These are phyloP conservation scores for Daldinia vernicosa DNA, from an alignment of 495 filamentous ascomycete species.

Conservation along the genomic window DNA sequence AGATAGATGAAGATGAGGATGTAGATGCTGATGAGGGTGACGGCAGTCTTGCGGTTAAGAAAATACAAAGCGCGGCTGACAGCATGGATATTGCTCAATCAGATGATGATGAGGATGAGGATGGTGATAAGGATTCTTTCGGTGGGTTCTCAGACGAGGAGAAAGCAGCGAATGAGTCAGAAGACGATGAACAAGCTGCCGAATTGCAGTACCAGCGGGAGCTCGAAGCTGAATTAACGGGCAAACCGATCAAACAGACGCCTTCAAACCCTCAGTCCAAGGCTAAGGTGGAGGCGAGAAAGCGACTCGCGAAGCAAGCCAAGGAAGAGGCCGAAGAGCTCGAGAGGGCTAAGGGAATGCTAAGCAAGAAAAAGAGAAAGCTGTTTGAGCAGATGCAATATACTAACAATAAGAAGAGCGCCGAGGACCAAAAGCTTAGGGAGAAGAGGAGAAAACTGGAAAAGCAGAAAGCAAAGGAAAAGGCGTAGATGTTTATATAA, in stretches of 20 bases:
- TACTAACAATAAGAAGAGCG: slow-evolving; percentile 83
- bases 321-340: slow-evolving; percentile 82
- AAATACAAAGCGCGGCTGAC: slow-evolving; percentile 52
- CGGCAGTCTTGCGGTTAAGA: slow-evolving; percentile 51
- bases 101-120: slow-evolving; percentile 49
- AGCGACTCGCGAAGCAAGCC: slow-evolving; percentile 74
- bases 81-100: slow-evolving; percentile 59
- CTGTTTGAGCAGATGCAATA: slow-evolving; percentile 91
- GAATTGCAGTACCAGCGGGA: slow-evolving; percentile 77
- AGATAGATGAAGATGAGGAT: slow-evolving; percentile 60
- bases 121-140: slow-evolving; percentile 50
- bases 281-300: slow-evolving; percentile 67
- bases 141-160: slow-evolving; percentile 57
- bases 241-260: slow-evolving; percentile 56
- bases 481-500: slow-evolving; percentile 44
- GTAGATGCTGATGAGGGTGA: slow-evolving; percentile 53
- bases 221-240: slow-evolving; percentile 85
- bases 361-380: slow-evolving; percentile 90
- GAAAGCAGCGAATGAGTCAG: slow-evolving; percentile 48
- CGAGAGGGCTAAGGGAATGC: slow-evolving; percentile 90
- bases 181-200: slow-evolving; percentile 60
- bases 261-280: slow-evolving; percentile 63
- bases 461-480: slow-evolving; percentile 60
- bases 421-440: slow-evolving; percentile 75
- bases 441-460: slow-evolving; percentile 90